Conservation (phyloP, 106 monocot species). For the Amphibolis antarctica region DNA sequence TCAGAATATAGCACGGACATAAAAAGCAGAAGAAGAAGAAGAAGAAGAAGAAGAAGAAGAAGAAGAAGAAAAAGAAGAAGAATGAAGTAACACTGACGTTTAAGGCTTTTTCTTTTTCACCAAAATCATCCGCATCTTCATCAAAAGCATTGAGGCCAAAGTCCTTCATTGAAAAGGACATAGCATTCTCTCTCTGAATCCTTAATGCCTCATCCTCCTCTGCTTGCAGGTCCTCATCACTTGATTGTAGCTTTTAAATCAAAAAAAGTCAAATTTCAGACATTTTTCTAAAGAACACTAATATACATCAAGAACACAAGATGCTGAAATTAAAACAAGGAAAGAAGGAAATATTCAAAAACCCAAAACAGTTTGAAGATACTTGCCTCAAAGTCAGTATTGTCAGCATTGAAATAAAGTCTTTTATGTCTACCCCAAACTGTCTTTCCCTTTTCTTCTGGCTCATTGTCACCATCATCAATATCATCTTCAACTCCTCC, state of each 20-base stretch:
- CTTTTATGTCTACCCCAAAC: slow-evolving; percentile 57
- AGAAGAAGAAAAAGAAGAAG: background rate
- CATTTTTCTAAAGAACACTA: background rate
- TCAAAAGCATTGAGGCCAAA: slow-evolving; percentile 60
- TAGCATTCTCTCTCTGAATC: slow-evolving; percentile 62
- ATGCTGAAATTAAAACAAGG: background rate
- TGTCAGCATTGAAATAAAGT: slow-evolving; percentile 55
- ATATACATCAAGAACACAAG: background rate
- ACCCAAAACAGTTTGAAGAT: background rate
- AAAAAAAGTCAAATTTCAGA: background rate
- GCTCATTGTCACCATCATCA: slow-evolving; percentile 37
- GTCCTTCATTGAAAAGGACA: slow-evolving; percentile 46
- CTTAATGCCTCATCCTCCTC: slow-evolving; percentile 64
- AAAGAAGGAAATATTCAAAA: background rate
- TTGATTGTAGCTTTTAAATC: slow-evolving; percentile 42
- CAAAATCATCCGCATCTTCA: slow-evolving; percentile 26
- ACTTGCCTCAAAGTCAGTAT: slow-evolving; percentile 52
- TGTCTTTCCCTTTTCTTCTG: slow-evolving; percentile 31
- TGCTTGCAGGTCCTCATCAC: slow-evolving; percentile 72
- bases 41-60: no score
- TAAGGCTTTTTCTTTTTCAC: slow-evolving; percentile 20
- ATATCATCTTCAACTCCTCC: slow-evolving; percentile 54
- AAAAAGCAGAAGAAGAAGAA: background rate
- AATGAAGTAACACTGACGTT: no score
- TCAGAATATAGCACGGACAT: no score